These are phyloP conservation scores for Aulographum hederae DNA, from an alignment of 2,329 filamentous ascomycete species.

Conservation along the genomic window DNA sequence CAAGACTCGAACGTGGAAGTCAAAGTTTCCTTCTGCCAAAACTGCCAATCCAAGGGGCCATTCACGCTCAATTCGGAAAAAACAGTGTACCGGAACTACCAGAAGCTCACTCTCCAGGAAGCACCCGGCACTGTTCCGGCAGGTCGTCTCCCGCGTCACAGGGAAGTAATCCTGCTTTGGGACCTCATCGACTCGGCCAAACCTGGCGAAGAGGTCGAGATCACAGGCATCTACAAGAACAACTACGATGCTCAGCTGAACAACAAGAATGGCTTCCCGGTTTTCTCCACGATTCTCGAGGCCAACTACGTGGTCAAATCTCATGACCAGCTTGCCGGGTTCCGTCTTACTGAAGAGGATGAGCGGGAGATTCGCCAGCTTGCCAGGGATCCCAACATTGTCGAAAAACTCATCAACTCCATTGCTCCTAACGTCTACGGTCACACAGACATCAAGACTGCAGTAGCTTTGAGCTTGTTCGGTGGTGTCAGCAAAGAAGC, in stretches of 20 bases:
- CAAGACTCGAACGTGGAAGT: constrained; percentile 95
- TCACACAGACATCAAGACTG: constrained; percentile 92
- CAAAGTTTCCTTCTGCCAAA: constrained; percentile 90
- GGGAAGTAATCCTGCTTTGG: constrained; percentile 90
- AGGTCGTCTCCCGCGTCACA: constrained; percentile 77
- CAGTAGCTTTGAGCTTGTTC: constrained; percentile 82
- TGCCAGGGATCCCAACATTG: constrained; percentile 75
- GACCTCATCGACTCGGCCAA: constrained; percentile 95
- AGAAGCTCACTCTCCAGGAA: constrained; percentile 92
- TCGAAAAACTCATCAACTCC: constrained; percentile 82
- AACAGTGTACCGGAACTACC: constrained; percentile 96
- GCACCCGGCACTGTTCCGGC: constrained; percentile 93
- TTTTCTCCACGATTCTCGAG: constrained; percentile 93
- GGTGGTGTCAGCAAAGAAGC: constrained; percentile 84
- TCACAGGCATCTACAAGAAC: constrained; percentile 93
- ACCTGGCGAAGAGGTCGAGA: constrained; percentile 92
- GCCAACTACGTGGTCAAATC: constrained; percentile 95
- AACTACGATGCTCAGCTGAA: constrained; percentile 96
- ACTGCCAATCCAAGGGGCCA: constrained; percentile 84
- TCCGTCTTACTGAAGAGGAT: constrained; percentile 86
- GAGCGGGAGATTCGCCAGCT: constrained; percentile 77
- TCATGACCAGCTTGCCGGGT: constrained; percentile 92
- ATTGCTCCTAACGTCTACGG: constrained; percentile 97
- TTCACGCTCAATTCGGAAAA: constrained; percentile 95
- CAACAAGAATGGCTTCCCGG: constrained; percentile 95